Conservation (phyloP, 768 basidiomycete species). For the Paxillus ammoniavirescens region DNA sequence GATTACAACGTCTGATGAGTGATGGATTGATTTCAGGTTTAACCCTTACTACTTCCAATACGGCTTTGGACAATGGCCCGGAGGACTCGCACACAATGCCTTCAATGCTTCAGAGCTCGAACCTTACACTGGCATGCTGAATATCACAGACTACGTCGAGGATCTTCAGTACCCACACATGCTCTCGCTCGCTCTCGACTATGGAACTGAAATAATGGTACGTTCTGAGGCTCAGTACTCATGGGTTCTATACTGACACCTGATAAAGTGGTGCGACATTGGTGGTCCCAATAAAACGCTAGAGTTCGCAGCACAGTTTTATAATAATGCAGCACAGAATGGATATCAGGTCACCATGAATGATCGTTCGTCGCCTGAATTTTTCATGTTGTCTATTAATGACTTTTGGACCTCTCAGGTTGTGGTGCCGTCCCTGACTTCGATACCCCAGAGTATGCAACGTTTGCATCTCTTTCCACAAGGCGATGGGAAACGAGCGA, state of each 20-base stretch:
- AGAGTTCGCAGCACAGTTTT: constrained; percentile 45
- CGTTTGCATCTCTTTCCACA: constrained; percentile 45
- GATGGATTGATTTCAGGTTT: constrained; percentile 38
- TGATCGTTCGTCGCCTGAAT: constrained; percentile 29
- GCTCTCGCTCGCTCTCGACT: constrained; percentile 44
- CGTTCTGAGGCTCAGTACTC: constrained; percentile 5
- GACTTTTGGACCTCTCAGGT: constrained; percentile 28
- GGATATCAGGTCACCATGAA: constrained; percentile 50
- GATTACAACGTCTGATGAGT: background rate
- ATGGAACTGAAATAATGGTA: constrained; percentile 57
- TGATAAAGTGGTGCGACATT: constrained; percentile 53
- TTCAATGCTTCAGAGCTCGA: constrained; percentile 47
- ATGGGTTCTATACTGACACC: constrained; percentile 6
- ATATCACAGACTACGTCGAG: constrained; percentile 50
- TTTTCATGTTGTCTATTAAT: background rate
- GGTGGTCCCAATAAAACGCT: constrained; percentile 48
- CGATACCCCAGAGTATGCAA: constrained; percentile 54
- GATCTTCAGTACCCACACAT: constrained; percentile 54
- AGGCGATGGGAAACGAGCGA: constrained; percentile 58
- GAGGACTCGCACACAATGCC: constrained; percentile 51
- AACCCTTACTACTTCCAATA: constrained; percentile 52
- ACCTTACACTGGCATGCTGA: constrained; percentile 50
- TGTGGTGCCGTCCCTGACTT: constrained; percentile 52
- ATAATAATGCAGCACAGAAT: constrained; percentile 39
- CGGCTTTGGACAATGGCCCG: constrained; percentile 52